Base-by-base conservation (phyloP, 148 eudicot species). In the Dianthus caryophyllus region DNA sequence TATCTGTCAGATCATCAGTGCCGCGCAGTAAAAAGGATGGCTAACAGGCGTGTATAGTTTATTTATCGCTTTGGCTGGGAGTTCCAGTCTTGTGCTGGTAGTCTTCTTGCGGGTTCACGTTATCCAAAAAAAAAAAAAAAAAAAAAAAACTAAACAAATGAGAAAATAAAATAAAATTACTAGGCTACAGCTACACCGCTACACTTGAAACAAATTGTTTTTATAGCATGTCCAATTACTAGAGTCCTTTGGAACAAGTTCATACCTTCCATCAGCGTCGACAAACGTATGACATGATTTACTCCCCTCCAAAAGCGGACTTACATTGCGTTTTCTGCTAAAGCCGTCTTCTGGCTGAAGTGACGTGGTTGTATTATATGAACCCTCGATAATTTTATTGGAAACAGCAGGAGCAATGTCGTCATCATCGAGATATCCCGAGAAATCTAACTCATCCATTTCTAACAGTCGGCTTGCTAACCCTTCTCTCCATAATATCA, bases 401-500 rank as follows among this genome's bases (percentile, higher is more conserved):
- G 50, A 66, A 39, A 38, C 66, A 38, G 6, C 25, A 46, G 53
- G 61, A 25, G 36, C 72, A 4, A 46, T 16, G 22, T 87, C 93
- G 31, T 90, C 88, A 67, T 90, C 97, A 31, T 91, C 84, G 63
- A 91, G 68, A 68, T 79, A 84, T 69, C 85, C 70, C 47, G 91
- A 88, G 79, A 82, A 77, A 68, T 88, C 95, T 30, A 78, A 72
- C 65, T 83, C 88, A 74, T 88, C 95, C 78, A 75, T 83, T 61
- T 90, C 95, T 69, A 68, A 71, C 38, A 70, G 69, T 61, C 66
- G 77, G 77, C 71, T 83, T 25, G 54, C 67, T 62, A 86, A 64
- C 20, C 84, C 89, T 51, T 91, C 95, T 65, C 81, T 80, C 91
- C 95, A 86, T 2, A 91, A 84, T 75, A 86, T 80, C 36, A 76